A percentile compares a stretch with the other conserved stretches of the same genome.
Conservation (phyloP, 2,329 filamentous ascomycete genomes). For the Emmonsia crescens region DNA sequence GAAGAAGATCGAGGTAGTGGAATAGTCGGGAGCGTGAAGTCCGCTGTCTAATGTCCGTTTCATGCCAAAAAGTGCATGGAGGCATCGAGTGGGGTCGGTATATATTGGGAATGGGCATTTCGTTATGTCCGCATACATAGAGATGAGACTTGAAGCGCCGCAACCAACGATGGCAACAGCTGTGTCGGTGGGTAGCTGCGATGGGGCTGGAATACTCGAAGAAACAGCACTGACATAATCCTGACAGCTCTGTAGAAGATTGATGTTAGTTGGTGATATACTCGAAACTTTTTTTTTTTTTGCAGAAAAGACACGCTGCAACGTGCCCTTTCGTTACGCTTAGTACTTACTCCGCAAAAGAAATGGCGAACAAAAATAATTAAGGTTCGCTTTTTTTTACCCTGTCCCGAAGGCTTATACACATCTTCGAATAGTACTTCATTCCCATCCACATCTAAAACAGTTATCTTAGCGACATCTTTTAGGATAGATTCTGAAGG, state of each 20-base stretch:
- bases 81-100: slow-evolving; percentile 56
- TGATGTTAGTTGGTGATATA: slow-evolving; percentile 1
- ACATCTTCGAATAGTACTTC: slow-evolving; percentile 52
- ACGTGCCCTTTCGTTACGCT: not conserved
- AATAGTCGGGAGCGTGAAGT: slow-evolving; percentile 50
- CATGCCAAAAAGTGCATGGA: slow-evolving; percentile 62
- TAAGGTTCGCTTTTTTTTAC: slow-evolving; percentile 45
- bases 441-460: slow-evolving; percentile 53
- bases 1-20: slow-evolving; percentile 41
- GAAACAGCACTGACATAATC: slow-evolving; percentile 58
- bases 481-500: slow-evolving; percentile 4
- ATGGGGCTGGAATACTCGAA: slow-evolving; percentile 42
- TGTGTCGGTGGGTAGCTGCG: slow-evolving; percentile 42
- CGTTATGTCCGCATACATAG: slow-evolving; percentile 53
- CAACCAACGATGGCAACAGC: slow-evolving; percentile 62
- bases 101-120: slow-evolving; percentile 63
- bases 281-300: not conserved
- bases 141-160: slow-evolving; percentile 57
- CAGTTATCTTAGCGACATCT: slow-evolving; percentile 8
- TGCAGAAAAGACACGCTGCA: not conserved
- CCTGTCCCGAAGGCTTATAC: slow-evolving; percentile 28
- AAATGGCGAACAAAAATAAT: slow-evolving; percentile 70
- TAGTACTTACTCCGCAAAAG: slow-evolving; percentile 67
- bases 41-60: slow-evolving; percentile 52
- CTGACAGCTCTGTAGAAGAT: slow-evolving; percentile 52